Percentiles rank a stretch among this genome's conserved stretches.
Evolutionary conservation across 176 grass and related monocot genomes (phyloP).

Genomic region (Coix lacrymajobi): DNA sequence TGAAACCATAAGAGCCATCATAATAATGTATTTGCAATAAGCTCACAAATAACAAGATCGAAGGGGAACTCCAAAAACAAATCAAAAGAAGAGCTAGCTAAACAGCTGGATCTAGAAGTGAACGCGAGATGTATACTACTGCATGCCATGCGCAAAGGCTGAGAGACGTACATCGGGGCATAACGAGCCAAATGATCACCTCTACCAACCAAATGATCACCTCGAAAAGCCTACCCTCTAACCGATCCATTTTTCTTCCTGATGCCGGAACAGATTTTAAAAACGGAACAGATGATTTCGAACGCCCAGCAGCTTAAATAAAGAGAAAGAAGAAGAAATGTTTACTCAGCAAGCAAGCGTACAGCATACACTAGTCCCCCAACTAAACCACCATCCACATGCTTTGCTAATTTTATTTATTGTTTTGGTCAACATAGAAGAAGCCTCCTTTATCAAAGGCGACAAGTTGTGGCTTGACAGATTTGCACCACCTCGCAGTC

Average conservation of each 20-base stretch:
- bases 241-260: background rate
- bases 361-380: background rate
- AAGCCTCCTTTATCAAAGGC: conserved; percentile 8
- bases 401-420: background rate
- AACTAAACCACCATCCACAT: background rate
- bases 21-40: background rate
- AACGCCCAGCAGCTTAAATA: background rate
- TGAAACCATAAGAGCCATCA: background rate
- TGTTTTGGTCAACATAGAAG: background rate
- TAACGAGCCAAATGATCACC: background rate
- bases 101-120: background rate
- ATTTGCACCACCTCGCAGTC: background rate
- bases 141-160: no score
- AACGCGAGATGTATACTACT: background rate
- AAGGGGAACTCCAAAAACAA: no score
- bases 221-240: background rate
- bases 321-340: background rate
- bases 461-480: background rate
- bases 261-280: background rate
- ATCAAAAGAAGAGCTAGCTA: background rate
- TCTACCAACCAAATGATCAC: conserved; percentile 21
- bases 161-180: background rate
- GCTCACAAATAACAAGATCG: background rate
- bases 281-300: background rate
- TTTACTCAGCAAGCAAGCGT: background rate